Evolutionary conservation across 768 basidiomycete species (phyloP), one percentile per base, ranked within the genome.

Genomic region (Tulasnella sp.): DNA sequence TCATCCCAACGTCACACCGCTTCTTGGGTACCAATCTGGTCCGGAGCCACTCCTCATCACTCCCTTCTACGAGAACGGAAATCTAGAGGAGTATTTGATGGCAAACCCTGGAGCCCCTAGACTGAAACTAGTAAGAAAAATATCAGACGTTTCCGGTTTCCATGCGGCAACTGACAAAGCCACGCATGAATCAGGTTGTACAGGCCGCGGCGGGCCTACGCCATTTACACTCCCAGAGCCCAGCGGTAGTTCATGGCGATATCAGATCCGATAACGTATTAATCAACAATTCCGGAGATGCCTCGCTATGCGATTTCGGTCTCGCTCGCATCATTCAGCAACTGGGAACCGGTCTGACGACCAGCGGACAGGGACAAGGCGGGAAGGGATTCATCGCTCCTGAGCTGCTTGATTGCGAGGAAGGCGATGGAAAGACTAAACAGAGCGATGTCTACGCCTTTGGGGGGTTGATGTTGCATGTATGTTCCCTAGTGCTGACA

Each of bases 211-310:
- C 25, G 4, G 57, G 57, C 5, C 57, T 59, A 9, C 45, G n/a
- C 11, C 49, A 59, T 15, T 45, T 59, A 31, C 57, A 59, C 41
- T 24, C 54, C 15, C 54, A 22, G 21, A 17, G 31, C 10, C 57
- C 49, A 4, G 25, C 34, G 21, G 24, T 59, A 11, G 30, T 59
- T 49, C 57, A 59, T 48, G 57, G 57, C n/a, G 57, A 59, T 31
- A 48, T 59, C 57, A 59, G 49, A 19, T 30, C 41, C 17, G 54
- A 56, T 24, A 56, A 56, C 22, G 54, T 56, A 12, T 41, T 56
- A 4, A 31, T 56, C 10, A 56, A 34, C 3, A 42, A 44, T 11
- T 34, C 25, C 44, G 12, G 19, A 12, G 29, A 24, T 15, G 54
- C 38, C 5, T 22, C 42, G 4, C 30, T 56, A 27, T 56, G 54